Conservation (phyloP, 2,329 filamentous ascomycete genomes). For the Fusarium vanettenii region DNA sequence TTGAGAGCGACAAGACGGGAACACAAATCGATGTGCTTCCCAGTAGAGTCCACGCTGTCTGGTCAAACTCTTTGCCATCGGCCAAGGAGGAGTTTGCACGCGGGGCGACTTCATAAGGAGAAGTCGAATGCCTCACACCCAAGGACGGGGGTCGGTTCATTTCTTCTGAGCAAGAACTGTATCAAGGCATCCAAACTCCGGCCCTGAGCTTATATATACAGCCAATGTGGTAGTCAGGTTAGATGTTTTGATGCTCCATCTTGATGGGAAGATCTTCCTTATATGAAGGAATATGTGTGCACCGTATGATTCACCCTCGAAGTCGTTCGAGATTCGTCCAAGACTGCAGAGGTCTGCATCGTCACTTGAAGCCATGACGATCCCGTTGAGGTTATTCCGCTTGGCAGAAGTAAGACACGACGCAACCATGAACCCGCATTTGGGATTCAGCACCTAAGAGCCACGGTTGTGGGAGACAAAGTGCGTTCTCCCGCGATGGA, state of each 20-base stretch:
- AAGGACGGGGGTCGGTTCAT: neutral
- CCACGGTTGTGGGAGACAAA: neutral
- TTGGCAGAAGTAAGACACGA: neutral
- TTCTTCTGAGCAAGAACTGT: neutral
- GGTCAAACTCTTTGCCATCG: no score
- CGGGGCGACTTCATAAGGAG: no score
- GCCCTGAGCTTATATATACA: neutral
- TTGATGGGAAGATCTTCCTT: neutral
- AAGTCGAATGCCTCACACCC: no score
- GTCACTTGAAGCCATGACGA: no score
- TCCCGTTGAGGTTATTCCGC: neutral
- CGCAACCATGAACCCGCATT: neutral
- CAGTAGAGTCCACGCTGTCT: no score
- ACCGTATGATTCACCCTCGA: neutral
- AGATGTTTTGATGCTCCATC: neutral
- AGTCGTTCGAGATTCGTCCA: neutral
- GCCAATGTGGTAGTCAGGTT: neutral
- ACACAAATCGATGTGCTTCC: neutral
- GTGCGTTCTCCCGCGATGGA: neutral
- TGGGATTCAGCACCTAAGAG: neutral
- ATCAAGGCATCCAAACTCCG: neutral
- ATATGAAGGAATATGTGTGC: neutral
- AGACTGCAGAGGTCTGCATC: neutral
- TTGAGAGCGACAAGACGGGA: neutral
- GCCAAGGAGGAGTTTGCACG: no score